Percentiles rank a stretch among this genome's conserved stretches.
phyloP scores from a whole-genome alignment of 1,284 basidiomycete genomes.

The Pseudozyma flocculosa region DNA sequence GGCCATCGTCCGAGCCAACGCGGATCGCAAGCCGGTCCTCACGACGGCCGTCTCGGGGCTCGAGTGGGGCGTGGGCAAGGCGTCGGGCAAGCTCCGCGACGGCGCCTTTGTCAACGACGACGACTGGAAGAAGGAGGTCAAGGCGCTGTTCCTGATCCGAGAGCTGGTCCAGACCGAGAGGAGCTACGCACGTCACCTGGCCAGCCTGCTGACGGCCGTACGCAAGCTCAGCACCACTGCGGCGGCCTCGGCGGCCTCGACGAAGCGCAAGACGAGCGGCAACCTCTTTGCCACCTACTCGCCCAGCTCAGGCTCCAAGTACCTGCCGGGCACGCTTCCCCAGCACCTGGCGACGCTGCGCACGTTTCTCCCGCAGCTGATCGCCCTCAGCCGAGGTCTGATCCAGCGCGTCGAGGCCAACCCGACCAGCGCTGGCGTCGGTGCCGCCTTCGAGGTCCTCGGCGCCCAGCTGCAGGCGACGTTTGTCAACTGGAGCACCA shows the following conservation, averaged over 20 bases:
- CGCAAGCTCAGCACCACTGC: conserved; percentile 25
- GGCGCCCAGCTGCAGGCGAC: conserved; percentile 46
- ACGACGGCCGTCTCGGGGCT: conserved; percentile 17
- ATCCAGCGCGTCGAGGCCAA: conserved; percentile 49
- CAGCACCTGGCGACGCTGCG: conserved; percentile 41
- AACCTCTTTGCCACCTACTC: conserved; percentile 24
- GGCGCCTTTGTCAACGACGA: conserved; percentile 49
- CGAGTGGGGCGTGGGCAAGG: conserved; percentile 42
- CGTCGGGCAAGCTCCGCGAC: conserved; percentile 42
- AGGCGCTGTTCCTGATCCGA: conserved; percentile 53
- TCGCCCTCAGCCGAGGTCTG: conserved; percentile 50
- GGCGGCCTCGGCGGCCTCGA: conserved; percentile 7
- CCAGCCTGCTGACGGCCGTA: conserved; percentile 42
- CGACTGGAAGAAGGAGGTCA: conserved; percentile 56
- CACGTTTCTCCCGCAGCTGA: conserved; percentile 48
- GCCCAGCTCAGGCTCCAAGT: conserved; percentile 7
- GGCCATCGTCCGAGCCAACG: conserved; percentile 25
- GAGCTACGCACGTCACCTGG: conserved; percentile 50
- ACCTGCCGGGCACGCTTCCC: conserved; percentile 13
- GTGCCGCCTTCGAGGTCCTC: conserved; percentile 41
- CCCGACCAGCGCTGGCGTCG: conserved; percentile 52
- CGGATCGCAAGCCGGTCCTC: conserved; percentile 8
- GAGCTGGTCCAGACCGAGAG: conserved; percentile 55
- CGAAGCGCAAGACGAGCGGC: conserved; percentile 23
- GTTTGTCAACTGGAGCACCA: conserved; percentile 46